Conservation (phyloP, 768 basidiomycete species). For the Suillus clintonianus region DNA sequence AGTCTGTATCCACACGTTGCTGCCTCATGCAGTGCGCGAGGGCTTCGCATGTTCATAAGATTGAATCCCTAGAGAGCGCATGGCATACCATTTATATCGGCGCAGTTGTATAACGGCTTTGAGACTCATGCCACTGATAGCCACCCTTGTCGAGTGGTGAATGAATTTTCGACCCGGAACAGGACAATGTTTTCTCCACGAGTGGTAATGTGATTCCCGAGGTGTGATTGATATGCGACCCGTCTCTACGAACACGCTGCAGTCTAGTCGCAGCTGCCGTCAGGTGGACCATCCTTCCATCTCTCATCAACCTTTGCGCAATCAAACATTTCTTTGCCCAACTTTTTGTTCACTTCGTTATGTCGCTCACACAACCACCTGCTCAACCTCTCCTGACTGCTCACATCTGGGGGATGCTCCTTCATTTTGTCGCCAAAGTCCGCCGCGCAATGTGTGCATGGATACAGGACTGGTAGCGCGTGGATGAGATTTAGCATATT, state of each 20-base stretch:
- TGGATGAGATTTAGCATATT: constrained; percentile 83
- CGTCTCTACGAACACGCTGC: background rate
- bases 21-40: background rate
- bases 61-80: background rate
- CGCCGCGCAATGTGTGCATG: constrained; percentile 81
- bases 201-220: background rate
- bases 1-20: background rate
- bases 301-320: constrained; percentile 82
- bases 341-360: constrained; percentile 86
- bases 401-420: constrained; percentile 75
- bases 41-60: background rate
- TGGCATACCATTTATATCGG: background rate
- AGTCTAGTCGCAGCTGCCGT: constrained; percentile 83
- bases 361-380: constrained; percentile 91
- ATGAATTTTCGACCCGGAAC: background rate
- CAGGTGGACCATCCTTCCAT: constrained; percentile 89
- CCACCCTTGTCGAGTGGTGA: background rate
- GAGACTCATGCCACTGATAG: background rate
- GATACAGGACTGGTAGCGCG: constrained; percentile 82
- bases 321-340: constrained; percentile 84
- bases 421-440: constrained; percentile 78
- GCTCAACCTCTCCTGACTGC: constrained; percentile 64
- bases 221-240: too few relatives aligned
- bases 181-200: background rate
- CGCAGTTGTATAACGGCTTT: background rate